These are phyloP conservation scores for Cyberlindnera saturnus DNA, from an alignment of 805 yeast genomes.

Conservation along the genomic window DNA sequence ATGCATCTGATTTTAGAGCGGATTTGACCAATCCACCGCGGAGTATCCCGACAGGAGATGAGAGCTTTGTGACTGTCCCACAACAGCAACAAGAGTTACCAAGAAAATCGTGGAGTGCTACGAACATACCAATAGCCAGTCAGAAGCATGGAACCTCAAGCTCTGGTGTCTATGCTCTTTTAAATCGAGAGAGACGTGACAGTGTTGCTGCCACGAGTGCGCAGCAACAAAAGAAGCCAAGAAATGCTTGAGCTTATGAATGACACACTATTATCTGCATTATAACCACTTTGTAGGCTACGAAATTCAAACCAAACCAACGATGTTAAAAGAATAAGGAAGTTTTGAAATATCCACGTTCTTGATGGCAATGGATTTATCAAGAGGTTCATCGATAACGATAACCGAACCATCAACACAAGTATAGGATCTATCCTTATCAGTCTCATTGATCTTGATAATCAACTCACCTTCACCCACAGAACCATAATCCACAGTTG, in stretches of 20 bases:
- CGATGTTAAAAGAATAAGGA: slow-evolving; percentile 5
- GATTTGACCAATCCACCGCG: slow-evolving; percentile 19
- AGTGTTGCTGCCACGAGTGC: slow-evolving; percentile 3
- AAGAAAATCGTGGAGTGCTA: slow-evolving; percentile 14
- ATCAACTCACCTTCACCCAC: slow-evolving; percentile 1
- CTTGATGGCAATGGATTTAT: slow-evolving; percentile 13
- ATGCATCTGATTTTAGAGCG: slow-evolving; percentile 9
- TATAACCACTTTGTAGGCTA: neutral
- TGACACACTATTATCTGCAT: neutral
- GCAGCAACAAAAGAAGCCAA: slow-evolving; percentile 8
- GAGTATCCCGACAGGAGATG: slow-evolving; percentile 13
- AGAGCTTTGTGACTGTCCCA: neutral
- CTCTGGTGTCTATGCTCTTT: slow-evolving; percentile 21
- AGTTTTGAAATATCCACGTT: slow-evolving; percentile 2
- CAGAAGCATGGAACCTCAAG: slow-evolving; percentile 1
- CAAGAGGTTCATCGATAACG: slow-evolving; percentile 13
- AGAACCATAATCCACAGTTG: slow-evolving; percentile 7
- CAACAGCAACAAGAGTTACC: slow-evolving; percentile 5
- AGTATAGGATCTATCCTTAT: slow-evolving; percentile 8
- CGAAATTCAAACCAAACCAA: slow-evolving; percentile 4
- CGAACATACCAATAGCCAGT: slow-evolving; percentile 5
- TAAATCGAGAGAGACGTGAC: slow-evolving; percentile 21
- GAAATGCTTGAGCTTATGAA: slow-evolving; percentile 2
- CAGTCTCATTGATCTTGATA: slow-evolving; percentile 10
- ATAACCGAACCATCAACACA: slow-evolving; percentile 22